Percentiles rank a stretch among this genome's conserved stretches.
Conservation (phyloP, 306 rosid species). For the Arachis hypogaea region DNA sequence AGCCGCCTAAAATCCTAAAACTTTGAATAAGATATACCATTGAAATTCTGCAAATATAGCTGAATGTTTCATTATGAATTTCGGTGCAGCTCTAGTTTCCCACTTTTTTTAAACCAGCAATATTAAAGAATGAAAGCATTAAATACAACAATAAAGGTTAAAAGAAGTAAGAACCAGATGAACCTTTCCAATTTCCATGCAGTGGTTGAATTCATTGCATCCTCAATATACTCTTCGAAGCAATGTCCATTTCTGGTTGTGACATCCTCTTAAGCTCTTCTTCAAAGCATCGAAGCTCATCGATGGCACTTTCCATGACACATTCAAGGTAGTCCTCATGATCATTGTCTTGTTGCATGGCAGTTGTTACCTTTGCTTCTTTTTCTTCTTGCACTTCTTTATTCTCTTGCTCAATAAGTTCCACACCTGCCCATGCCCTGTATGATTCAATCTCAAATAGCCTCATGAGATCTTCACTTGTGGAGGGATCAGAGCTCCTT, state of each 20-base stretch:
- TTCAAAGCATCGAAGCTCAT: constrained; percentile 77
- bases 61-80: background rate
- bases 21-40: background rate
- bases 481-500: constrained; percentile 76
- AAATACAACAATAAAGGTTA: background rate
- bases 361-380: constrained; percentile 52
- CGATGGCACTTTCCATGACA: constrained; percentile 84
- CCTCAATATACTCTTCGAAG: constrained; percentile 81
- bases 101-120: background rate
- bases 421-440: constrained; percentile 88
- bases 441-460: constrained; percentile 92
- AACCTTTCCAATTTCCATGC: constrained; percentile 84
- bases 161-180: constrained; percentile 66
- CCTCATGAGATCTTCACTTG: constrained; percentile 75
- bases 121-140: background rate
- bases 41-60: background rate
- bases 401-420: constrained; percentile 53
- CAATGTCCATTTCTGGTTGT: constrained; percentile 54
- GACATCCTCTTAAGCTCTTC: constrained; percentile 63
- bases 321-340: constrained; percentile 58
- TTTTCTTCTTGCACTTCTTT: constrained; percentile 45
- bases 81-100: background rate
- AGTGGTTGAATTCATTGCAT: constrained; percentile 73
- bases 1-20: background rate
- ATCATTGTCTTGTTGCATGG: constrained; percentile 58